These are phyloP conservation scores for Tricholoma sp. DNA, from an alignment of 768 basidiomycete species.

Conservation along the genomic window DNA sequence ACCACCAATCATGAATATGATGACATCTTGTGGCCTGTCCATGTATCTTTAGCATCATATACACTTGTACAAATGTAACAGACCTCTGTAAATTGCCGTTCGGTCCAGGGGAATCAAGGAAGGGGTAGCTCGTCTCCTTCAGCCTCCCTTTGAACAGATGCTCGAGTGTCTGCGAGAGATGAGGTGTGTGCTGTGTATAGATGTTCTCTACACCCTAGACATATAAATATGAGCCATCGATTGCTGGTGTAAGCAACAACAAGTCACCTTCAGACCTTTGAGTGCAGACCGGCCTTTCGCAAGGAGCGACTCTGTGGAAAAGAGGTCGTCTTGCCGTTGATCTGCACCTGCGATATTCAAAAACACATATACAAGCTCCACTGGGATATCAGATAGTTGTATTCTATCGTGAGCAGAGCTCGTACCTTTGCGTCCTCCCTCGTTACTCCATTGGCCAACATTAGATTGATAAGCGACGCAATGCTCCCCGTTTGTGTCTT, in stretches of 20 bases:
- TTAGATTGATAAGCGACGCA: constrained; percentile 65
- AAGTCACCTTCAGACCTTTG: constrained; percentile 83
- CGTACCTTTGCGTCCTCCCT: constrained; percentile 71
- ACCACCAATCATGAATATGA: constrained; percentile 95
- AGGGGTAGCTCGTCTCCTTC: constrained; percentile 87
- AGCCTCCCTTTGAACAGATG: constrained; percentile 81
- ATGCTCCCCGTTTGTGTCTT: constrained; percentile 83
- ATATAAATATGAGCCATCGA: not conserved
- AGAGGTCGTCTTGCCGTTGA: constrained; percentile 95
- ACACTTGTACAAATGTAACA: constrained; percentile 3
- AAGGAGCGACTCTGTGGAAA: constrained; percentile 91
- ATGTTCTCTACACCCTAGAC: constrained; percentile 95
- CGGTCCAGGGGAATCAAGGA: constrained; percentile 60
- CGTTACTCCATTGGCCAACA: constrained; percentile 70
- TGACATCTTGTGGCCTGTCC: constrained; percentile 87
- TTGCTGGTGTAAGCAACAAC: not conserved
- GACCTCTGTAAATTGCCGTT: constrained; percentile 72
- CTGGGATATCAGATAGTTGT: constrained; percentile 9
- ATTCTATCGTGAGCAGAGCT: constrained; percentile 8
- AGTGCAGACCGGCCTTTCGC: constrained; percentile 92
- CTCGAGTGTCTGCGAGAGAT: constrained; percentile 89
- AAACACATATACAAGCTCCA: constrained; percentile 86
- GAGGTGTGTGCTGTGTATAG: constrained; percentile 95
- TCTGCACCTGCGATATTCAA: constrained; percentile 92
- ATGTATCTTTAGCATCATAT: not conserved